These are phyloP conservation scores for Pichia thaimueangensis DNA, from an alignment of 805 yeast species.

Conservation along the genomic window DNA sequence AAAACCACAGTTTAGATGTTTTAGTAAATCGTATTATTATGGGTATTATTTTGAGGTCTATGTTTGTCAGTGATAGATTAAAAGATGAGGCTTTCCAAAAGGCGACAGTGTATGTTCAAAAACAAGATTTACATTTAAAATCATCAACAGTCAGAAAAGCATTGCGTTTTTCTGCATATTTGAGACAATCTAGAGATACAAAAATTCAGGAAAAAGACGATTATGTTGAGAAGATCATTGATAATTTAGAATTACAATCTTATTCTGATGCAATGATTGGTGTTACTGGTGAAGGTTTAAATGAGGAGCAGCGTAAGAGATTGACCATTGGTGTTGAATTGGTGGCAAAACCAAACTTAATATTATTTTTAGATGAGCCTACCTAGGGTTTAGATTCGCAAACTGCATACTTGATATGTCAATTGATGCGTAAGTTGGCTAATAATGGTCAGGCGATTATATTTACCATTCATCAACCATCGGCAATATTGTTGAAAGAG, in stretches of 20 bases:
- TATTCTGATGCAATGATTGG: conserved; percentile 55
- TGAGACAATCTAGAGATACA: conserved; percentile 39
- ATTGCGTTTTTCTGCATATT: conserved; percentile 42
- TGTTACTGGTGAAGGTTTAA: conserved; percentile 43
- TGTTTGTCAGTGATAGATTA: conserved; percentile 49
- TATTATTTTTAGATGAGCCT: conserved; percentile 54
- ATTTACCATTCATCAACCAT: conserved; percentile 82
- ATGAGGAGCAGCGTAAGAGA: conserved; percentile 50
- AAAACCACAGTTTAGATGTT: conserved; percentile 51
- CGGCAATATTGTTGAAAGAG: conserved; percentile 69
- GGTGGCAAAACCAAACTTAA: conserved; percentile 47
- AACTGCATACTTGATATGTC: conserved; percentile 55
- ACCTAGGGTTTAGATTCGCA: conserved; percentile 56
- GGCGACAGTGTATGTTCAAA: conserved; percentile 54
- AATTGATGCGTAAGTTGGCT: conserved; percentile 45
- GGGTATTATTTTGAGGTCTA: conserved; percentile 54
- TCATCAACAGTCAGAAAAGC: conserved; percentile 51
- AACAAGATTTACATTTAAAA: conserved; percentile 49
- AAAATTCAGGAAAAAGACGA: conserved; percentile 40
- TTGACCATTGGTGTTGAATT: conserved; percentile 52
- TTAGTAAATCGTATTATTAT: conserved; percentile 47
- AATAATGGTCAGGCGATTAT: conserved; percentile 50
- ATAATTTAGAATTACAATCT: conserved; percentile 42
- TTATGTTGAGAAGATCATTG: conserved; percentile 46
- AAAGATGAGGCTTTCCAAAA: conserved; percentile 46